These are phyloP conservation scores for Volvariella surrecta DNA, from an alignment of 1,284 basidiomycete species.

Conservation along the genomic window DNA sequence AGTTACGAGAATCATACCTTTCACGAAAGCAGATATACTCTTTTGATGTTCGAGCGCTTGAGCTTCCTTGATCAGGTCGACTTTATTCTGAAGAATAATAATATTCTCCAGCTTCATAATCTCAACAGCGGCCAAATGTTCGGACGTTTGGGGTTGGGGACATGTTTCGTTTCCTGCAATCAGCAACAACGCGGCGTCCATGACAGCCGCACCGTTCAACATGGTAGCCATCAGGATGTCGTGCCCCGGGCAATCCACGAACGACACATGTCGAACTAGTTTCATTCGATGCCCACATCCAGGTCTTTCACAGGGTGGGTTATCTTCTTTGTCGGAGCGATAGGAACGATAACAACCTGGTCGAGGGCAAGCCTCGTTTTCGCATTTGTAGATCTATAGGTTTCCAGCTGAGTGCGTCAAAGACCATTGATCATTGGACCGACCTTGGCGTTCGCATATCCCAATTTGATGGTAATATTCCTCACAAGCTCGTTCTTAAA, in stretches of 20 bases:
- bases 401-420: constrained; percentile 13
- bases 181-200: constrained; percentile 95
- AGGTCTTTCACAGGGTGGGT: constrained; percentile 88
- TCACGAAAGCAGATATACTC: constrained; percentile 88
- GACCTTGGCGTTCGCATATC: constrained; percentile 97
- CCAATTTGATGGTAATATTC: constrained; percentile 99
- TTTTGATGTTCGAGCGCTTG: constrained; percentile 91
- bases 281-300: constrained; percentile 90
- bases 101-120: constrained; percentile 99
- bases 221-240: constrained; percentile 99
- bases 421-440: constrained; percentile 15
- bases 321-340: constrained; percentile 89
- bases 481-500: constrained; percentile 99
- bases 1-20: constrained; percentile 42
- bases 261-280: constrained; percentile 90
- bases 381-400: constrained; percentile 91
- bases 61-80: constrained; percentile 89
- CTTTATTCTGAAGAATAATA: constrained; percentile 97
- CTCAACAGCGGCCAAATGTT: constrained; percentile 97
- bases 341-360: constrained; percentile 95
- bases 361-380: constrained; percentile 86
- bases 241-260: constrained; percentile 94
- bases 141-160: constrained; percentile 97
- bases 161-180: constrained; percentile 98
- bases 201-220: constrained; percentile 99